Base-by-base conservation (phyloP, 306 rosid genomes). In the Lathyrus sativus region DNA sequence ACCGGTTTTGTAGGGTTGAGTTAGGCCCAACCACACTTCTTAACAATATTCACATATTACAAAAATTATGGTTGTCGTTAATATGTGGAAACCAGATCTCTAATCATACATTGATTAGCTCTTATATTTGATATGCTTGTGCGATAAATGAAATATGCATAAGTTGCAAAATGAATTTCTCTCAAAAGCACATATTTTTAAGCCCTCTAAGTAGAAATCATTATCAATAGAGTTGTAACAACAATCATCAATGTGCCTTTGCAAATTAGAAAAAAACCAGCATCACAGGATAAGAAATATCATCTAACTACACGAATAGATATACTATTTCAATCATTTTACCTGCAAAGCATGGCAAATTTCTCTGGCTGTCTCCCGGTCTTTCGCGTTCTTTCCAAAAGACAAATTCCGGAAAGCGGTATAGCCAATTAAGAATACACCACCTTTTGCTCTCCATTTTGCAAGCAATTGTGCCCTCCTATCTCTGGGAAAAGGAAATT, bases 391-490 rank as follows among this genome's bases (percentile, higher is more conserved):
- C 85, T 90, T 93, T 71, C 91, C 96, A 68, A 88, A 74, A 58
- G 96, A 90, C 71, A 93, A 80, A 66, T 85, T 93, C 46, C 99
- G 92, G 78, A 93, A 90, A 74, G 96, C 86, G 50, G 86, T 4
- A 78, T 93, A 93, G 62, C 99, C 95, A 72, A 93, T 90, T 74
- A 93, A 68, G 84, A 93, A 90, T 33, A 93, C 83, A 44, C 99
- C 99, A 67, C 99, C 99, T 74, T 93, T 93, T 9, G 82, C 72
- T 85, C 95, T 86, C 99, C 99, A 93, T 75, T 90, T 93, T 28
- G 88, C 89, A 65, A 93, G 85, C 67, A 84, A 72, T 45, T 86
- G 89, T 9, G 79, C 84, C 74, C 97, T 93, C 81, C 85, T 85
- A 73, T 93, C 97, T 81, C 99, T 93, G 86, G 78, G 60, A 71